These are phyloP conservation scores for Penicillium arizonense DNA, from an alignment of 495 filamentous ascomycete species.

Conservation along the genomic window DNA sequence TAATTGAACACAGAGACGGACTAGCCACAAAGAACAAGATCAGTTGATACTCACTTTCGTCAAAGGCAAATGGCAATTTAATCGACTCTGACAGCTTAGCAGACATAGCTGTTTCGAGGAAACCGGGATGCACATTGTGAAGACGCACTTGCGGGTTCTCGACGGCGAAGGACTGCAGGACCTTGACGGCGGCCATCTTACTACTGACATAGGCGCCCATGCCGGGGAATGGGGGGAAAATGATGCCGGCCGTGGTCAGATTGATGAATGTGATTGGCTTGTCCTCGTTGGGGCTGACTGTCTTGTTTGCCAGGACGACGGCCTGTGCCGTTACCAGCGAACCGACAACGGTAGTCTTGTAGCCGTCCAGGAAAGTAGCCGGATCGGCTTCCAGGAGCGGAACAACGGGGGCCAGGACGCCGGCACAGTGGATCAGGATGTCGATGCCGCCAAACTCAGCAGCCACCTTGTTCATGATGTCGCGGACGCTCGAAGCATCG, in stretches of 20 bases:
- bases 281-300: constrained; percentile 8
- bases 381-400: constrained; percentile 20
- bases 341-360: constrained; percentile 36
- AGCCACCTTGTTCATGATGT: constrained; percentile 10
- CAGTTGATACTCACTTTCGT: constrained; percentile 14
- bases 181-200: constrained; percentile 38
- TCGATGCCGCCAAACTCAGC: constrained; percentile 26
- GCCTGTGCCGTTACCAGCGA: constrained; percentile 26
- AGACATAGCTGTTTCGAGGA: constrained; percentile 33
- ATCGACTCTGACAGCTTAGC: constrained; percentile 11
- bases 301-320: constrained; percentile 22
- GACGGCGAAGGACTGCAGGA: constrained; percentile 35
- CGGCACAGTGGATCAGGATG: constrained; percentile 38
- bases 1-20: neutral
- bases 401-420: constrained; percentile 12
- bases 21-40: constrained; percentile 4
- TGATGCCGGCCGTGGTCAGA: constrained; percentile 25
- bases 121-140: constrained; percentile 38
- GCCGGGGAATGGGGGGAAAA: constrained; percentile 25
- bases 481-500: constrained; percentile 16
- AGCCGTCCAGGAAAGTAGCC: constrained; percentile 24
- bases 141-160: constrained; percentile 42
- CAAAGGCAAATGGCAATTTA: constrained; percentile 14
- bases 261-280: constrained; percentile 28
- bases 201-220: constrained; percentile 33